phyloP scores from a whole-genome alignment of 306 rosid genomes.

The Rubus parviflorus region DNA sequence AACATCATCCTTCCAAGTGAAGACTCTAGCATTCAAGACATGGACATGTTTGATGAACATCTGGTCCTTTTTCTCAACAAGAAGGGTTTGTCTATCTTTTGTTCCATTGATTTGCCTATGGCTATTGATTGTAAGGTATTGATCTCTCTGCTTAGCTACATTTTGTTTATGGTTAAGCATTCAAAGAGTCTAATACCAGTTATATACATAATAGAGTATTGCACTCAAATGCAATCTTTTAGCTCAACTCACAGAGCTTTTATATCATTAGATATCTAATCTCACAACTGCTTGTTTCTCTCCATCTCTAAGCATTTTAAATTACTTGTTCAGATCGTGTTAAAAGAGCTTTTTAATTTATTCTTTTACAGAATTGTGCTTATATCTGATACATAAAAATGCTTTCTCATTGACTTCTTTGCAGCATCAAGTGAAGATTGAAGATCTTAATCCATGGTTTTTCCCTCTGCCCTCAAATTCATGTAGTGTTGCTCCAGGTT shows the following conservation, averaged over 20 bases:
- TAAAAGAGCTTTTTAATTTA: background rate
- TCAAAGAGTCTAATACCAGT: background rate
- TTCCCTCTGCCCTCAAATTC: slow-evolving; percentile 77
- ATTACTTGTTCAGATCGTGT: slow-evolving; percentile 21
- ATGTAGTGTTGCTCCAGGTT: slow-evolving; percentile 73
- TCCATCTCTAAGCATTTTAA: slow-evolving; percentile 6
- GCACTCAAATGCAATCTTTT: background rate
- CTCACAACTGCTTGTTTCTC: background rate
- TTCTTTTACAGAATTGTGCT: background rate
- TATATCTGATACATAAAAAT: slow-evolving; percentile 10
- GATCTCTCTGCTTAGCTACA: slow-evolving; percentile 14
- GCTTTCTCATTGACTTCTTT: slow-evolving; percentile 30
- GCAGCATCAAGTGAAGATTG: slow-evolving; percentile 53
- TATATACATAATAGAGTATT: background rate
- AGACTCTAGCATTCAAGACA: slow-evolving; percentile 64
- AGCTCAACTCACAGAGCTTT: background rate
- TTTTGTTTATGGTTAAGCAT: background rate
- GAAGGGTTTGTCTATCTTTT: slow-evolving; percentile 60
- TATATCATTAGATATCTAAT: slow-evolving; percentile 14
- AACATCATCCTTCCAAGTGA: slow-evolving; percentile 61
- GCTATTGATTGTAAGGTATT: slow-evolving; percentile 57
- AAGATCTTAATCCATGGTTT: slow-evolving; percentile 76
- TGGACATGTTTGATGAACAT: slow-evolving; percentile 83
- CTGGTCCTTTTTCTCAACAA: slow-evolving; percentile 77
- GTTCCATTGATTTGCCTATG: slow-evolving; percentile 71